Percentiles rank a stretch among this genome's conserved stretches.
phyloP scores from a whole-genome alignment of 306 rosid species.

The Pyrus bretschneideri region DNA sequence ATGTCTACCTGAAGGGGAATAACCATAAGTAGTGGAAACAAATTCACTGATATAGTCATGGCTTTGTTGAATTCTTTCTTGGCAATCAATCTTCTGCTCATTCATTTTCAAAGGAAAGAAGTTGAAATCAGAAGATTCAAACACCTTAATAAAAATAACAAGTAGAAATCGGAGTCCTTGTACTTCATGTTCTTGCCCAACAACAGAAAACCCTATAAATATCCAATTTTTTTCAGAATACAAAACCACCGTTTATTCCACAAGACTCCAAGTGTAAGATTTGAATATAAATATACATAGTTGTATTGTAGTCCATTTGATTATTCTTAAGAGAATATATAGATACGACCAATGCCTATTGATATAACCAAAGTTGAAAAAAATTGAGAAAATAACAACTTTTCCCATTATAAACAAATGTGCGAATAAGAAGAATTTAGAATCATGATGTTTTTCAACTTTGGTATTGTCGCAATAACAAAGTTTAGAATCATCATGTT shows the following conservation, averaged over 20 bases:
- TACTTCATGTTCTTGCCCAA: constrained; percentile 11
- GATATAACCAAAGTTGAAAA: constrained; percentile 40
- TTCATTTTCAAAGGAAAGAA: constrained; percentile 40
- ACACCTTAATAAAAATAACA: background rate
- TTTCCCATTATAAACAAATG: constrained; percentile 2
- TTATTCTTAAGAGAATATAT: constrained; percentile 11
- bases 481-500: constrained; percentile 7
- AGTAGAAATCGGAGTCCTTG: background rate
- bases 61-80: constrained; percentile 28
- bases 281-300: constrained; percentile 34
- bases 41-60: constrained; percentile 29
- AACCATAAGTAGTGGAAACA: constrained; percentile 20
- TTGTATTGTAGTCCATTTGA: constrained; percentile 9
- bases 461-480: constrained; percentile 17
- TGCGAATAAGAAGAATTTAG: too few species aligned
- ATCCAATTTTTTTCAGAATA: background rate
- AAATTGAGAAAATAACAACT: constrained; percentile 30
- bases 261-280: constrained; percentile 40
- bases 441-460: too few species aligned
- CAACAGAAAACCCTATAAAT: constrained; percentile 11
- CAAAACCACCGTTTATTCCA: constrained; percentile 18
- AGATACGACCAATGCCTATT: constrained; percentile 27
- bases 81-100: constrained; percentile 36
- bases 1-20: constrained; percentile 30
- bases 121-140: background rate